These are phyloP conservation scores for Lithocarpus polystachyus DNA, from an alignment of 306 rosid genomes.

Conservation along the genomic window DNA sequence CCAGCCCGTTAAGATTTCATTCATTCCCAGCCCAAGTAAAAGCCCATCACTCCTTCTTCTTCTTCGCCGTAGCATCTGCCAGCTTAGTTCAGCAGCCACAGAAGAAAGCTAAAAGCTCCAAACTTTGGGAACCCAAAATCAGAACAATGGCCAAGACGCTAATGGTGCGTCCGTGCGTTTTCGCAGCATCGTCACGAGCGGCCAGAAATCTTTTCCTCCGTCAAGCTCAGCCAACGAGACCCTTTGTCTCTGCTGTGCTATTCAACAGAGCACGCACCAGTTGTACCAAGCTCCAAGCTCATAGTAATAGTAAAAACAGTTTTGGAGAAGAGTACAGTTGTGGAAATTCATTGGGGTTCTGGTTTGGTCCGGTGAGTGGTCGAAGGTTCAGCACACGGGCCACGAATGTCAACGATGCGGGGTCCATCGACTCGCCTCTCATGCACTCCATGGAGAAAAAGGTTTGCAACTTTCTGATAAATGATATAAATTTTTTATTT, in stretches of 20 bases:
- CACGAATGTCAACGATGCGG: constrained; percentile 53
- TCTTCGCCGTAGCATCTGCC: not conserved
- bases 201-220: not conserved
- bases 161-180: constrained; percentile 13
- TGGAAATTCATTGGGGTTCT: not conserved
- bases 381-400: constrained; percentile 51
- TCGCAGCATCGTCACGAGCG: constrained; percentile 4
- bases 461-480: constrained; percentile 20
- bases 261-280: not conserved
- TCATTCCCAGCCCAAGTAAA: not conserved
- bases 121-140: not conserved
- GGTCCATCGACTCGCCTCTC: constrained; percentile 66
- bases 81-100: too few species aligned
- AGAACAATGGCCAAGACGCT: not conserved
- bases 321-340: not conserved
- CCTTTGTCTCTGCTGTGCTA: not conserved
- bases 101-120: not conserved
- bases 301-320: not conserved
- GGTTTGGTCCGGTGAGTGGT: constrained; percentile 1
- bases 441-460: constrained; percentile 72
- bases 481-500: too few species aligned
- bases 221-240: constrained; percentile 1
- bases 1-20: too few species aligned
- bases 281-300: not conserved
- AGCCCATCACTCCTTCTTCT: not conserved